phyloP scores from a whole-genome alignment of 352 stramenopile species.

The Globisporangium iwayamae region DNA sequence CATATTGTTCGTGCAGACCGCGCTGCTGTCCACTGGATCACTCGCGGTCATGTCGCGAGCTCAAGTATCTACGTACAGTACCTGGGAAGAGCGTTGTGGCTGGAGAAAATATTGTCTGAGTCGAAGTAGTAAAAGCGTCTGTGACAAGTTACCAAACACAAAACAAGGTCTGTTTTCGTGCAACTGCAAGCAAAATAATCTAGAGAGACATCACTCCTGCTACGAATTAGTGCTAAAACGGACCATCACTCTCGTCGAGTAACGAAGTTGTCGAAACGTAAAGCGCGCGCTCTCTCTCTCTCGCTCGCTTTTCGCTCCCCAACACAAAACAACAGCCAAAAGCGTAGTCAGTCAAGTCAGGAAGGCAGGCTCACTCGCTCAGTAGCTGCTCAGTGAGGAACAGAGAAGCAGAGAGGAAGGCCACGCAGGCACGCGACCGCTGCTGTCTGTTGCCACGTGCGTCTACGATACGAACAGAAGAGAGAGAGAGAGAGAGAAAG shows the following conservation, averaged over 20 bases:
- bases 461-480: background rate
- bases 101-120: too few species aligned
- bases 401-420: background rate
- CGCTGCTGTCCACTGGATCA: background rate
- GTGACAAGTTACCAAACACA: conserved; percentile 8
- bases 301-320: conserved; percentile 5
- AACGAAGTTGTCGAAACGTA: conserved; percentile 15
- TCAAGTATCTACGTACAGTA: background rate
- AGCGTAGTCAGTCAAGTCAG: background rate
- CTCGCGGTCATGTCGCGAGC: background rate
- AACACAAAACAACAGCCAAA: background rate
- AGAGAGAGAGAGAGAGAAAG: too few species aligned
- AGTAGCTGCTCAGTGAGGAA: conserved; percentile 1
- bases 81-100: background rate
- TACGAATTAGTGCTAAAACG: background rate
- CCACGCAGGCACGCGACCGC: background rate
- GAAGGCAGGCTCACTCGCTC: background rate
- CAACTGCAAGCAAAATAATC: background rate
- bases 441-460: background rate
- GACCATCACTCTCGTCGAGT: conserved; percentile 5
- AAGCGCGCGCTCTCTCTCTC: conserved; percentile 3
- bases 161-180: background rate
- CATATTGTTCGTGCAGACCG: background rate
- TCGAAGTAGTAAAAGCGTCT: conserved; percentile 1
- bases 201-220: too few species aligned